phyloP scores from a whole-genome alignment of 2,329 filamentous ascomycete species.

The Trichophyton mentagrophytes region DNA sequence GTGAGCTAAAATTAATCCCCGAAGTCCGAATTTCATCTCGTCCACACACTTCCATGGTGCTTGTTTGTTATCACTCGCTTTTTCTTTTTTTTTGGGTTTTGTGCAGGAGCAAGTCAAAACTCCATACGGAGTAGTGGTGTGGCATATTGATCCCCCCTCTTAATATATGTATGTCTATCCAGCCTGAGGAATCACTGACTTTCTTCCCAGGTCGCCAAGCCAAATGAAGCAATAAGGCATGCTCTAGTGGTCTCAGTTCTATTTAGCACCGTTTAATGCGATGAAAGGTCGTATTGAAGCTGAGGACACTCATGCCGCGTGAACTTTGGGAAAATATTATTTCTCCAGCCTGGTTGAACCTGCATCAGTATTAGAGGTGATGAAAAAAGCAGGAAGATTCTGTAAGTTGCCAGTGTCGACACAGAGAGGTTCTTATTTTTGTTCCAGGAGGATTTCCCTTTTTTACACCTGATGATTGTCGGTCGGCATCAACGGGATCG shows the following conservation, averaged over 20 bases:
- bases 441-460: not conserved
- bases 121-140: not conserved
- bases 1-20: constrained; percentile 3
- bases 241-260: not conserved
- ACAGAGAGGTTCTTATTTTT: not conserved
- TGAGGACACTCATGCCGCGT: not conserved
- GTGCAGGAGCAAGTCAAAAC: not conserved
- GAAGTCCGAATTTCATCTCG: not conserved
- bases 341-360: too few relatives aligned
- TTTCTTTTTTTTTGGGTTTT: not conserved
- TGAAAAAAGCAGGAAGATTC: not conserved
- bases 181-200: not conserved
- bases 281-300: not conserved
- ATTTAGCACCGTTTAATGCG: not conserved
- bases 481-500: constrained; percentile 2
- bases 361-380: too few relatives aligned
- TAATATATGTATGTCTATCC: not conserved
- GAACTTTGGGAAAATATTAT: too few relatives aligned
- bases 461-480: not conserved
- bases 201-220: not conserved
- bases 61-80: not conserved
- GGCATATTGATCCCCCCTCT: not conserved
- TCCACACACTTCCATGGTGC: not conserved
- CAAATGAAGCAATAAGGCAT: constrained; percentile 4
- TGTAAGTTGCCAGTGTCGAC: not conserved